Evolutionary conservation across 129 eudicot species (phyloP).

Genomic region (Centrapalus pauciflorus): DNA sequence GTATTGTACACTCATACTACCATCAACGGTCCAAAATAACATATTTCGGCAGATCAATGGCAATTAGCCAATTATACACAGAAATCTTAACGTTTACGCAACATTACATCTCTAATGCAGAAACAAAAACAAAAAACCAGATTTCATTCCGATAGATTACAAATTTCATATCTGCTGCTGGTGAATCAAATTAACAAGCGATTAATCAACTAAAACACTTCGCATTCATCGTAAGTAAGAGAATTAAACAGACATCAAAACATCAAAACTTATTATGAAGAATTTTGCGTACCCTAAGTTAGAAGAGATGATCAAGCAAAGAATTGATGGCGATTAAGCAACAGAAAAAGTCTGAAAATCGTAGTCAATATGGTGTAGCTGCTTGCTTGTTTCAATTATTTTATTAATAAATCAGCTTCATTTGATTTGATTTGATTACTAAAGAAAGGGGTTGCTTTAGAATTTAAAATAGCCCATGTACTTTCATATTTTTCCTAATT

Average conservation of each 20-base stretch:
- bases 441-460: too few species aligned
- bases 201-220: neutral
- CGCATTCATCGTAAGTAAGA: slow-evolving; percentile 12
- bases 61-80: neutral
- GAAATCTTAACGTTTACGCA: neutral
- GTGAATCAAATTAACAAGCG: neutral
- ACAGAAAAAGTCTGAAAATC: too few species aligned
- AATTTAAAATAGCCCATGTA: too few species aligned
- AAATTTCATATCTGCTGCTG: neutral
- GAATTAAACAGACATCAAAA: neutral
- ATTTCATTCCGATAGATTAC: neutral
- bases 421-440: too few species aligned
- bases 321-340: neutral
- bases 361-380: neutral
- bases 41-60: slow-evolving; percentile 6
- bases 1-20: neutral
- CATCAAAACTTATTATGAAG: neutral
- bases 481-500: too few species aligned
- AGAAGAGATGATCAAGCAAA: neutral
- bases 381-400: too few species aligned
- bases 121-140: neutral
- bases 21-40: neutral
- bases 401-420: too few species aligned
- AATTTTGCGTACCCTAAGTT: neutral
- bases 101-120: neutral